Conservation (phyloP, 371 early-diverging fungal genomes). For the Umbelopsis sp. region DNA sequence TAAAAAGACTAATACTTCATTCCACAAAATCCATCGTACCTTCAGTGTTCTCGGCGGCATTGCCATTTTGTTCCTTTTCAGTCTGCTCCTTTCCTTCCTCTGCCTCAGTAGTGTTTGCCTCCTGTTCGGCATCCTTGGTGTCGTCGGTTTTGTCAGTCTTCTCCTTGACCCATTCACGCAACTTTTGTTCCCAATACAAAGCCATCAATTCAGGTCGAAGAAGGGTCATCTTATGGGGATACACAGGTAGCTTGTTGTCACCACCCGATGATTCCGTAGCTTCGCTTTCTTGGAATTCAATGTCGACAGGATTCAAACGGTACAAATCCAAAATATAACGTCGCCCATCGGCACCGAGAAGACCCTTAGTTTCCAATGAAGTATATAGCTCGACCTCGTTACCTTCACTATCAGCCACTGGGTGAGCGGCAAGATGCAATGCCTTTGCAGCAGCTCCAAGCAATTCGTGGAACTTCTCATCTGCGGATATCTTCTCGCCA, state of each 20-base stretch:
- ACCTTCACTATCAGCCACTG: conserved; percentile 71
- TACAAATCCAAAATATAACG: conserved; percentile 91
- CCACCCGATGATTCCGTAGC: conserved; percentile 50
- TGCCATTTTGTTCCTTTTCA: conserved; percentile 23
- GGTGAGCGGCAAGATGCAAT: conserved; percentile 83
- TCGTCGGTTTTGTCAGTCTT: conserved; percentile 45
- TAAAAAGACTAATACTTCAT: conserved; percentile 22
- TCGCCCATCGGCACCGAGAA: conserved; percentile 90
- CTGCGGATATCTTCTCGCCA: conserved; percentile 69
- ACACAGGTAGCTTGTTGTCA: conserved; percentile 53
- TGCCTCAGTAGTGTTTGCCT: conserved; percentile 25
- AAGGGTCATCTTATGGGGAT: conserved; percentile 89
- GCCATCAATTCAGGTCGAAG: conserved; percentile 89
- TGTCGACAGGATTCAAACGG: conserved; percentile 89
- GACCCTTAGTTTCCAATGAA: conserved; percentile 91
- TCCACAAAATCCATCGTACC: conserved; percentile 20
- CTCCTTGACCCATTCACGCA: conserved; percentile 67
- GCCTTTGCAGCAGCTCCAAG: conserved; percentile 71
- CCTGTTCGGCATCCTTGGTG: conserved; percentile 55
- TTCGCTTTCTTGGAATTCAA: conserved; percentile 82
- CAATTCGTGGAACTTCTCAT: conserved; percentile 77
- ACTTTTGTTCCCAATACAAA: conserved; percentile 80
- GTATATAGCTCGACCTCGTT: conserved; percentile 68
- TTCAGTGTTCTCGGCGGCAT: conserved; percentile 25
- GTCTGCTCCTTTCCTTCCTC: conserved; percentile 25